Evolutionary conservation across 371 early-diverging fungal species (phyloP), one percentile per base, ranked within the genome.

Genomic region (Mortierella polycephala): DNA sequence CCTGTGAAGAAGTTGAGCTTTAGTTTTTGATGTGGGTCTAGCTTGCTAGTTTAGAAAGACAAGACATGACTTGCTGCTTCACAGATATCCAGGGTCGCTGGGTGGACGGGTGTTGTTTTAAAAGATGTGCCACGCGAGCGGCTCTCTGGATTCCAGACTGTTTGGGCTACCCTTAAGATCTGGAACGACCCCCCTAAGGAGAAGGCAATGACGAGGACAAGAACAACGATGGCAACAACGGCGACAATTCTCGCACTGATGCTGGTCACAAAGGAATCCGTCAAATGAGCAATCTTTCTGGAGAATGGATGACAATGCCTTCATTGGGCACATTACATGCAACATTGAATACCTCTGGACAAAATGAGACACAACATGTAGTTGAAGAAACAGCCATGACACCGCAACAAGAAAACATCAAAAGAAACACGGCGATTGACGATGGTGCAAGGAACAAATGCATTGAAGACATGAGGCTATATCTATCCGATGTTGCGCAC

Each of bases 241-340:
- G 16, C 37, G 16, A 13, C 16, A 10, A 30, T 30, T 7, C 47
- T 50, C 1, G 13, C 50, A 18, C 18, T 30, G 30, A 30, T 30
- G 30, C 4, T 30, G 30, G 4, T 30, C 30, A 30, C 30, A 30
- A 30, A 30, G 4, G 4, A 30, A 30, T 30, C 16, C 52, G 16
- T 23, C 57, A 20, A 2, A 20, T 51, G 16, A 62, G 41, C 44
- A 20, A 57, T 9, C 49, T 46, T n/a, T 69, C 69, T 7, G 51
- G 62, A 18, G 62, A 69, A 51, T 69, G 69, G 69, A 62, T 69
- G 57, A 56, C 62, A 14, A 37, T 69, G 14, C 69, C 69, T 0
- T 56, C 62, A 5, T n/a, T 69, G 62, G 58, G 58, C 30, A 52
- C 21, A 7, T 44, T 47, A 12, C 41, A 18, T 7, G 30, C 30